These are phyloP conservation scores for Penicillium herquei DNA, from an alignment of 495 filamentous ascomycete genomes.

Conservation along the genomic window DNA sequence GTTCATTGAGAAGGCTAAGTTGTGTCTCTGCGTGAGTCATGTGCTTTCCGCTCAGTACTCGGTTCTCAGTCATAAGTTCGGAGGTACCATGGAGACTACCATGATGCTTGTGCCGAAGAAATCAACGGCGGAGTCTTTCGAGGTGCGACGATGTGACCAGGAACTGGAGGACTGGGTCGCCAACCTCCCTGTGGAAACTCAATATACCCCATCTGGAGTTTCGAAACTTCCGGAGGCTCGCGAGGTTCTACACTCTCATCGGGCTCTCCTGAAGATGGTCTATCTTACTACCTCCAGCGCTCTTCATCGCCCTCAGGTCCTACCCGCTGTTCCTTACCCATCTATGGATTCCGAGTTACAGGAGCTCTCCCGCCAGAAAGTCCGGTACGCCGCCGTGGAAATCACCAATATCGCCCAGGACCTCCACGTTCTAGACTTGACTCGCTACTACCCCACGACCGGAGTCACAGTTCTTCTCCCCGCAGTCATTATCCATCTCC, in stretches of 20 bases:
- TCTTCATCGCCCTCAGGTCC: constrained; percentile 82
- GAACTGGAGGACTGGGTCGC: constrained; percentile 72
- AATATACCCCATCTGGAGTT: constrained; percentile 50
- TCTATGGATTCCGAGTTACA: constrained; percentile 61
- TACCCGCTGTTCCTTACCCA: constrained; percentile 66
- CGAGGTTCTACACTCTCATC: constrained; percentile 66
- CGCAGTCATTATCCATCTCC: constrained; percentile 85
- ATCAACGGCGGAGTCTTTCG: constrained; percentile 69
- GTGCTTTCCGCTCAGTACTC: constrained; percentile 86
- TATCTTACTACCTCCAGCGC: constrained; percentile 85
- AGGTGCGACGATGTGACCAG: constrained; percentile 69
- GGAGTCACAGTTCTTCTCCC: constrained; percentile 87
- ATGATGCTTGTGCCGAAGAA: constrained; percentile 92
- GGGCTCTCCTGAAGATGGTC: constrained; percentile 81
- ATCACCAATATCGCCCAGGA: constrained; percentile 77
- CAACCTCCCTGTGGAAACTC: constrained; percentile 64
- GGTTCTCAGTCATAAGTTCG: constrained; percentile 77
- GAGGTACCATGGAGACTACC: constrained; percentile 71
- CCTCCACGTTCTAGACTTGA: constrained; percentile 65
- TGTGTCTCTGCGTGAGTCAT: constrained; percentile 81
- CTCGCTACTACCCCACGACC: constrained; percentile 77
- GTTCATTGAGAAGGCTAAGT: constrained; percentile 88
- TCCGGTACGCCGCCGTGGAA: constrained; percentile 73
- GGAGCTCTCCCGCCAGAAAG: constrained; percentile 74
- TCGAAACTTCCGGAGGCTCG: constrained; percentile 47